Conservation (phyloP, 345 rosid species). For the Hevea brasiliensis region DNA sequence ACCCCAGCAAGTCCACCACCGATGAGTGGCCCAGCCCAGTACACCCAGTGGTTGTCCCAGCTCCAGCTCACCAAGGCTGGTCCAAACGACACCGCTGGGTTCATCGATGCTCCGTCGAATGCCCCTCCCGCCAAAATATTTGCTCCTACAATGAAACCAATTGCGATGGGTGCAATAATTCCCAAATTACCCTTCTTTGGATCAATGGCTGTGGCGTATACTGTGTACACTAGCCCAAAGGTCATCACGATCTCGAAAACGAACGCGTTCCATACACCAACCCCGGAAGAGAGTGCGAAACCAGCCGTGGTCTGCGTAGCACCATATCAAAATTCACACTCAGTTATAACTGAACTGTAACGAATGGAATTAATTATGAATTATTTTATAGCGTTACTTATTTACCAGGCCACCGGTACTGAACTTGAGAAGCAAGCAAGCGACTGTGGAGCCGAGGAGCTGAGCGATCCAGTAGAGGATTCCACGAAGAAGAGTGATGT, state of each 20-base stretch:
- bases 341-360: background rate
- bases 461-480: slow-evolving; percentile 86
- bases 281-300: slow-evolving; percentile 68
- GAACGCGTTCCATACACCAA: slow-evolving; percentile 68
- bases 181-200: slow-evolving; percentile 81
- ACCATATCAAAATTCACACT: background rate
- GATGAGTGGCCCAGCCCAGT: slow-evolving; percentile 87
- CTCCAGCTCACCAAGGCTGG: slow-evolving; percentile 92
- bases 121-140: slow-evolving; percentile 89
- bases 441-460: slow-evolving; percentile 78
- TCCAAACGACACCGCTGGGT: slow-evolving; percentile 93
- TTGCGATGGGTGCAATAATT: slow-evolving; percentile 71
- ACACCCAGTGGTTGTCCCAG: slow-evolving; percentile 88
- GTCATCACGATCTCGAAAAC: slow-evolving; percentile 96
- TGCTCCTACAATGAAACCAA: slow-evolving; percentile 90
- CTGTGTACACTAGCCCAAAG: slow-evolving; percentile 83
- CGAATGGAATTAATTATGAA: background rate
- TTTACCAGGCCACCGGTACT: slow-evolving; percentile 68
- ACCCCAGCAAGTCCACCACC: slow-evolving; percentile 88
- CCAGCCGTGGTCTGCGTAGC: slow-evolving; percentile 52
- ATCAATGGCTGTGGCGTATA: slow-evolving; percentile 87
- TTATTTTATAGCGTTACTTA: background rate
- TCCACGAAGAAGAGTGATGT: slow-evolving; percentile 83
- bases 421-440: slow-evolving; percentile 77
- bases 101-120: slow-evolving; percentile 91